Evolutionary conservation across 2,329 filamentous ascomycete genomes (phyloP).

Genomic region (Fusarium verticillioides): DNA sequence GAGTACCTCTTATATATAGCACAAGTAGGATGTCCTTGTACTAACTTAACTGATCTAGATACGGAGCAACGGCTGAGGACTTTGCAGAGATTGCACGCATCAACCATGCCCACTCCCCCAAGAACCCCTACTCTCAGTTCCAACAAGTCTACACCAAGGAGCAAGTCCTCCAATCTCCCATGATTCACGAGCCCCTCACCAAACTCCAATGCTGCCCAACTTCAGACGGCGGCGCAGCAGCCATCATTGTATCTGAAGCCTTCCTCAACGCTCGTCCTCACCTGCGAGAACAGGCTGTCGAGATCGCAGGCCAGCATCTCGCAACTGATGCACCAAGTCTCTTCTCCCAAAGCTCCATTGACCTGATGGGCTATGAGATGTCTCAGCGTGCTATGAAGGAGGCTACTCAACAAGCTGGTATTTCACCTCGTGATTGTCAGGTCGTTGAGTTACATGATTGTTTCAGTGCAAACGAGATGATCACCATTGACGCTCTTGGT

Average conservation of each 20-base stretch:
- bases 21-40: neutral
- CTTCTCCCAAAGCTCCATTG: constrained; percentile 84
- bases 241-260: constrained; percentile 85
- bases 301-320: constrained; percentile 88
- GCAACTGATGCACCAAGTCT: constrained; percentile 85
- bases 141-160: constrained; percentile 89
- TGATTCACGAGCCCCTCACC: constrained; percentile 87
- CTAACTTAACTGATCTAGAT: constrained; percentile 60
- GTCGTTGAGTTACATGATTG: constrained; percentile 97
- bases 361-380: constrained; percentile 92
- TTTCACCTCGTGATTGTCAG: constrained; percentile 74
- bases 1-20: constrained; percentile 42
- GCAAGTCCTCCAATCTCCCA: constrained; percentile 78
- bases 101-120: constrained; percentile 91
- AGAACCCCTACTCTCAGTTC: constrained; percentile 99
- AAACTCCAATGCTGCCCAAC: constrained; percentile 99
- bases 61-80: constrained; percentile 84
- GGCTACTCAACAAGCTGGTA: constrained; percentile 79
- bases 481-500: constrained; percentile 86
- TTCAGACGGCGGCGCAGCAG: constrained; percentile 90
- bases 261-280: constrained; percentile 90
- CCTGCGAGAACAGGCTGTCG: constrained; percentile 82
- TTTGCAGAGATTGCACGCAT: constrained; percentile 94
- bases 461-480: constrained; percentile 95
- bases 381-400: constrained; percentile 73